Percentiles rank a stretch among this genome's conserved stretches.
phyloP scores from a whole-genome alignment of 2,329 filamentous ascomycete genomes.

The Fusarium austroafricanum region DNA sequence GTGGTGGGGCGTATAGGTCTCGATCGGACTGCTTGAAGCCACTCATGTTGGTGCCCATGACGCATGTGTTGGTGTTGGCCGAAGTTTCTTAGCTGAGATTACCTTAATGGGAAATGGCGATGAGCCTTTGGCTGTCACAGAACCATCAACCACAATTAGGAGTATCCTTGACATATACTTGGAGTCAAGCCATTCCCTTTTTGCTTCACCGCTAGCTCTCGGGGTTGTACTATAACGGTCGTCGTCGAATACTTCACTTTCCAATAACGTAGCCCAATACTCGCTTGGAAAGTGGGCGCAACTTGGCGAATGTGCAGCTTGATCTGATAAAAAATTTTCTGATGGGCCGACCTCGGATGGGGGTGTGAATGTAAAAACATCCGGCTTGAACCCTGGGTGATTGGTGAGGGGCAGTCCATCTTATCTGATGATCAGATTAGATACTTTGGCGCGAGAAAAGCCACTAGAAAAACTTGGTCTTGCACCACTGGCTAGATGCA shows the following conservation, averaged over 20 bases:
- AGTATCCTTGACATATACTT: background rate
- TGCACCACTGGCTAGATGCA: background rate
- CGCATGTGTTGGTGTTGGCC: background rate
- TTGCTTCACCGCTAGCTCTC: background rate
- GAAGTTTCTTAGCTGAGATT: background rate
- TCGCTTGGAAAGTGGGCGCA: background rate
- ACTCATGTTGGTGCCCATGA: no score
- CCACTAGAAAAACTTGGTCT: constrained; percentile 26
- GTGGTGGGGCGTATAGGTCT: background rate
- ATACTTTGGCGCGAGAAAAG: constrained; percentile 42
- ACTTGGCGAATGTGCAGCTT: constrained; percentile 10
- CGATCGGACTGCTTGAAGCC: background rate
- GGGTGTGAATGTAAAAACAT: constrained; percentile 25
- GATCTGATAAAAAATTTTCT: constrained; percentile 46
- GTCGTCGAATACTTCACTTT: background rate
- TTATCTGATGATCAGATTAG: constrained; percentile 62
- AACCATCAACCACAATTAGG: background rate
- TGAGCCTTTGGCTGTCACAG: background rate
- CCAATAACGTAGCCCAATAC: background rate
- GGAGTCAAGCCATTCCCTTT: background rate
- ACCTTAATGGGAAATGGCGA: background rate
- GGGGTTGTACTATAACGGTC: no score
- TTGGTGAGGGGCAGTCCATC: constrained; percentile 45
- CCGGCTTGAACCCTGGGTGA: background rate
- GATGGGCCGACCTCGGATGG: constrained; percentile 40